Evolutionary conservation across 2,329 filamentous ascomycete species (phyloP).

Genomic region (Fusarium duplospermum): DNA sequence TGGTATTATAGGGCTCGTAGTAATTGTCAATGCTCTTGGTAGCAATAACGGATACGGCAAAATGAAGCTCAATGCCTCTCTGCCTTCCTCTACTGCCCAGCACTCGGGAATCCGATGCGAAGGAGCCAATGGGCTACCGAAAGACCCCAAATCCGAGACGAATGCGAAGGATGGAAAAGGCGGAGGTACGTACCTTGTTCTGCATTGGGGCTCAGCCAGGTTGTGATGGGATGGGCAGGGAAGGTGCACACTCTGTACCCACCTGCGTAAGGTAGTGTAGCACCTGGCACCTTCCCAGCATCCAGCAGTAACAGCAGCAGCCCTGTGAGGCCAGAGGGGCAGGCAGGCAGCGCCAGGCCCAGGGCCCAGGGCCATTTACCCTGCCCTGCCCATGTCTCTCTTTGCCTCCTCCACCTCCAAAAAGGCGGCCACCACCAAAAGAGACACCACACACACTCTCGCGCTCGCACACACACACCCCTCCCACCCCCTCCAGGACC

Average conservation of each 20-base stretch:
- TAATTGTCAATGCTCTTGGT: background rate
- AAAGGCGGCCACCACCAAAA: background rate
- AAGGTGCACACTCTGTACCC: background rate
- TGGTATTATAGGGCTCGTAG: constrained; percentile 18
- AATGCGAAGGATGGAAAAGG: constrained; percentile 37
- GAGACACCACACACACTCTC: background rate
- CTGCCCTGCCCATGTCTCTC: constrained; percentile 23
- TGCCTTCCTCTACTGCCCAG: background rate
- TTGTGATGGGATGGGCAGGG: constrained; percentile 11
- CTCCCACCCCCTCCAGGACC: constrained; percentile 26
- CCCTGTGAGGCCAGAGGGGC: constrained; percentile 38
- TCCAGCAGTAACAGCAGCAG: constrained; percentile 29
- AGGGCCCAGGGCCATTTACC: constrained; percentile 15
- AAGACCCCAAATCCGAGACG: background rate
- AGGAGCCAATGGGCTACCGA: background rate
- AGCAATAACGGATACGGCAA: background rate
- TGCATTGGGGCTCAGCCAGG: constrained; percentile 30
- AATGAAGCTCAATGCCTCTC: background rate
- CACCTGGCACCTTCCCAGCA: background rate
- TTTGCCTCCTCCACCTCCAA: constrained; percentile 3
- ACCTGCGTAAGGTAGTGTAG: background rate
- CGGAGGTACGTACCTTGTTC: constrained; percentile 33
- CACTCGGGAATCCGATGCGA: background rate
- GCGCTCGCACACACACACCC: constrained; percentile 5
- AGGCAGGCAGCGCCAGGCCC: constrained; percentile 22